Percentiles rank a stretch among this genome's conserved stretches.
phyloP scores from a whole-genome alignment of 768 basidiomycete species.

The Lactarius vividus region DNA sequence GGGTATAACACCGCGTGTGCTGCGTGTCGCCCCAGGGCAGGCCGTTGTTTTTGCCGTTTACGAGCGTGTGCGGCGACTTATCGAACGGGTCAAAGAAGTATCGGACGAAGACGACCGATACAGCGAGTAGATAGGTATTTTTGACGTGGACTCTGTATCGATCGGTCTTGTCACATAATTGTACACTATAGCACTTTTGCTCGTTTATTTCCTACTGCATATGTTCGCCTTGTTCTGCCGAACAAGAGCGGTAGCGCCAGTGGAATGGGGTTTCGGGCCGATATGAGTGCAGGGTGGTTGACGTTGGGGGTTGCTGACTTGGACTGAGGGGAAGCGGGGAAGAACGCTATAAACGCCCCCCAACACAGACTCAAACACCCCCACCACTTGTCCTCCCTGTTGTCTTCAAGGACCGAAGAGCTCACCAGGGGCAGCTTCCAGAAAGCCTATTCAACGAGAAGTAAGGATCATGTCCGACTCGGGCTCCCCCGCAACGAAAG shows the following conservation, averaged over 20 bases:
- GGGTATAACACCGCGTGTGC: slow-evolving; percentile 94
- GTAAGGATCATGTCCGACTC: slow-evolving; percentile 11
- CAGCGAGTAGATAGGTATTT: slow-evolving; percentile 48
- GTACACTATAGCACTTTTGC: neutral
- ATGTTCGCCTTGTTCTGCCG: neutral
- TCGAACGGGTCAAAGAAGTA: slow-evolving; percentile 65
- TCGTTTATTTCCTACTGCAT: neutral
- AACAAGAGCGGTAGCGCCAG: neutral
- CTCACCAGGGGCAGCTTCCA: neutral
- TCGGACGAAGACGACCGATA: slow-evolving; percentile 57
- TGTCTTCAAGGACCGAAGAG: neutral
- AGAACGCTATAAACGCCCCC: neutral
- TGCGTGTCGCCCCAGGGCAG: slow-evolving; percentile 95
- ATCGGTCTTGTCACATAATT: slow-evolving; percentile 8
- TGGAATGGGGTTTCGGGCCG: slow-evolving; percentile 7
- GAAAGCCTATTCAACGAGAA: neutral
- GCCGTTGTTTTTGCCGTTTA: slow-evolving; percentile 98
- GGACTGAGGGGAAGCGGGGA: neutral
- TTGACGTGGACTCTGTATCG: neutral
- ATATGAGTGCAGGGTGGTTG: neutral
- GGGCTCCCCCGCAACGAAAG: slow-evolving; percentile 4
- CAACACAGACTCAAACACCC: neutral
- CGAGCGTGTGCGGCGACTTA: slow-evolving; percentile 73
- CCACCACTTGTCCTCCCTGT: neutral
- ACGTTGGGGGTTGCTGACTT: neutral